phyloP scores from a whole-genome alignment of 73 alveolate genomes.

The Tetrahymena borealis region DNA sequence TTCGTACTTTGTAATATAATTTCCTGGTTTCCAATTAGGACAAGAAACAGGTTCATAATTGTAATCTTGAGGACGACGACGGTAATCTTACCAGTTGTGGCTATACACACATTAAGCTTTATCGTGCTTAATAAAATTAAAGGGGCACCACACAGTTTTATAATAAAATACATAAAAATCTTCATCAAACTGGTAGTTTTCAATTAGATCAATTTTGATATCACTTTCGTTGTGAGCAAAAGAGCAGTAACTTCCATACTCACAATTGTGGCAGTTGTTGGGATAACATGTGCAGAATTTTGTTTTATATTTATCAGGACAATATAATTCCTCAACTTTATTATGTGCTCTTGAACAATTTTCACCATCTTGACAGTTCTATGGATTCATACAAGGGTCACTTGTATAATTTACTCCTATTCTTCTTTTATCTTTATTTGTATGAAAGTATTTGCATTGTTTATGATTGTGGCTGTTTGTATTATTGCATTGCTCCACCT shows the following conservation, averaged over 20 bases:
- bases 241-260: constrained; percentile 75
- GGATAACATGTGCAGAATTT: constrained; percentile 78
- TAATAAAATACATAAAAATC: constrained; percentile 76
- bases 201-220: constrained; percentile 65
- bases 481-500: constrained; percentile 63
- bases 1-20: constrained; percentile 53
- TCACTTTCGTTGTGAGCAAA: constrained; percentile 80
- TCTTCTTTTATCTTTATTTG: constrained; percentile 55
- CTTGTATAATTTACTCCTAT: constrained; percentile 32
- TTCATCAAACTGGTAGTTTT: constrained; percentile 59
- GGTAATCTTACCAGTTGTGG: constrained; percentile 93
- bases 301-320: constrained; percentile 76
- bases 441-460: constrained; percentile 65
- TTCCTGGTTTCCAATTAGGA: constrained; percentile 60
- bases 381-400: constrained; percentile 60
- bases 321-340: constrained; percentile 78
- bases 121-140: constrained; percentile 76
- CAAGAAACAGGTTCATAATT: constrained; percentile 60
- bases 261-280: constrained; percentile 57
- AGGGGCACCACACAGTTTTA: constrained; percentile 96
- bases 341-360: constrained; percentile 69
- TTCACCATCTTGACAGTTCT: constrained; percentile 63
- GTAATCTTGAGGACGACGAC: constrained; percentile 84
- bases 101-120: constrained; percentile 92
- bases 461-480: constrained; percentile 59